Base-by-base conservation (phyloP, 2,329 filamentous ascomycete genomes). In the Apiospora arundinis region DNA sequence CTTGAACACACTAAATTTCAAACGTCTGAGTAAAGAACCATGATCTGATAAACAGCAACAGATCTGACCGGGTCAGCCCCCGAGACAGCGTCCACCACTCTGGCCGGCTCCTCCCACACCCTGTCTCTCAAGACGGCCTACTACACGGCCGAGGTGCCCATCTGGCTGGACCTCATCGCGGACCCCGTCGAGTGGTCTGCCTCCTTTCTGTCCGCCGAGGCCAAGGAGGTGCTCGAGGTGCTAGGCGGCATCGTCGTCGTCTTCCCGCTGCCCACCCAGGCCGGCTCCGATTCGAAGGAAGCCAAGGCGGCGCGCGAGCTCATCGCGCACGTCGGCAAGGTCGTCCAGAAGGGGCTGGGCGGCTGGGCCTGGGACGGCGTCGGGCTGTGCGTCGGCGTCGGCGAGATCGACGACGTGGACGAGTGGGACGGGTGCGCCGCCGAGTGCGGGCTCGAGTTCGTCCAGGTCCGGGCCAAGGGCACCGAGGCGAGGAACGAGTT, bases 301-400 rank as follows among this genome's bases (percentile, higher is more conserved):
- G 75, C 56, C 1, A 76, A 75, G 16, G 70, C 76, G 1, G 78
- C 81, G 5, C 81, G 82, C 42, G 81, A 80, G 6, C 78, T 92
- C 9, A 80, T 92, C 37, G 76, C 80, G 25, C 82, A 87, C 14
- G 86, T 92, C 0, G 88, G 87, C 0, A 83, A 83, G 67, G 87
- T 92, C 1, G 83, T 90, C 0, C 84, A 84, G 71, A 81, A 89
- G 2, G 89, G 89, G 0, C 83, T 91, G 2, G 90, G 89, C 3
- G 89, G 89, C 9, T 89, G 86, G 83, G 82, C 83, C 2, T 92
- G 91, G 91, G 91, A 92, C 71, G 91, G 91, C 0, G 89, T 92
- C 0, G 83, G 85, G 21, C 75, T 93, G 16, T 91, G 87, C 1
- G 81, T 92, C 0, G 89, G 87, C 0, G 84, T 92, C 42, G 86